phyloP scores from a whole-genome alignment of 1,284 basidiomycete genomes.

The Moniliella sp. region DNA sequence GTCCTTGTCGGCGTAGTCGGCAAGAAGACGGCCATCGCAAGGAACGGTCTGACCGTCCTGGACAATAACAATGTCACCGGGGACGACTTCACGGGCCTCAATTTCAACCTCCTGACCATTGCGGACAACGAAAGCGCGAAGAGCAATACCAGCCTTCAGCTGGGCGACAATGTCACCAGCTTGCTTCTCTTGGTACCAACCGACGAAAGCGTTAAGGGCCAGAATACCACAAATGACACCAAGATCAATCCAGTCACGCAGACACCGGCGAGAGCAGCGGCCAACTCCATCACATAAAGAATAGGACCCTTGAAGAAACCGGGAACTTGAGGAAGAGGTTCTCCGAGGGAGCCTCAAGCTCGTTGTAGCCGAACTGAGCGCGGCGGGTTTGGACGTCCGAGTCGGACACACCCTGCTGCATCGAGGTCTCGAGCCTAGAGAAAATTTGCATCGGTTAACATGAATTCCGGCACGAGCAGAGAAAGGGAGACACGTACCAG shows the following conservation, averaged over 20 bases:
- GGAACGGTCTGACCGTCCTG: constrained; percentile 41
- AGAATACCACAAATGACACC: constrained; percentile 38
- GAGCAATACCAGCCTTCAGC: constrained; percentile 42
- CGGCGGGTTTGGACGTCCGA: constrained; percentile 35
- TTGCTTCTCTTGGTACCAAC: constrained; percentile 43
- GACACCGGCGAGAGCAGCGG: constrained; percentile 34
- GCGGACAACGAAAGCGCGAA: constrained; percentile 38
- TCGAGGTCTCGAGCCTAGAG: constrained; percentile 38
- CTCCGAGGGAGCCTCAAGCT: constrained; percentile 31
- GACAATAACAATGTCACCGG: constrained; percentile 39
- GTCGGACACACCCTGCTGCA: constrained; percentile 36
- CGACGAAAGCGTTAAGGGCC: constrained; percentile 40
- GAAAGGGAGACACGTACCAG: too few relatives aligned
- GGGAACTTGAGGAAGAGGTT: constrained; percentile 40
- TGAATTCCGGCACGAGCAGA: neutral
- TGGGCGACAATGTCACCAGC: constrained; percentile 41
- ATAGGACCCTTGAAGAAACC: constrained; percentile 36
- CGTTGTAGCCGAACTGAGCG: constrained; percentile 33
- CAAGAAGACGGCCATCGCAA: constrained; percentile 40
- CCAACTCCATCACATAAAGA: constrained; percentile 36
- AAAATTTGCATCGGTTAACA: neutral
- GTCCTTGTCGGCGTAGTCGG: constrained; percentile 36
- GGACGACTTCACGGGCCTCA: constrained; percentile 42
- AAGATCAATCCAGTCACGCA: constrained; percentile 39
- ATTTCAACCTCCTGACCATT: constrained; percentile 39